phyloP scores from a whole-genome alignment of 2,329 filamentous ascomycete species.

The Cryphonectria parasitica region DNA sequence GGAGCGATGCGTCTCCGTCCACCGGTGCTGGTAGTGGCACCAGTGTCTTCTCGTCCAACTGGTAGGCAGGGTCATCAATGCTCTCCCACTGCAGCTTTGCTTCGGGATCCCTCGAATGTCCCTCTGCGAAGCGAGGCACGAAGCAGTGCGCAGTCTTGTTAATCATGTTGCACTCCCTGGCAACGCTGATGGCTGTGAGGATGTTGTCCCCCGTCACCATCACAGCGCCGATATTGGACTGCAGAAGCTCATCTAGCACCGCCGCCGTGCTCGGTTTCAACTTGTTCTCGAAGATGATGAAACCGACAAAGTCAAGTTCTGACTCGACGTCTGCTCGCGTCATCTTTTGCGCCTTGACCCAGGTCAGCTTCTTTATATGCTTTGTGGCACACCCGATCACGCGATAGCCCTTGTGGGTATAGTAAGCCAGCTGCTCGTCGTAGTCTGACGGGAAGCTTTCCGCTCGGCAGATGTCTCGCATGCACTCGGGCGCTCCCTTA shows the following conservation, averaged over 20 bases:
- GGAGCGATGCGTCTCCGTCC: constrained; percentile 78
- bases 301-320: constrained; percentile 84
- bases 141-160: constrained; percentile 86
- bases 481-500: constrained; percentile 95
- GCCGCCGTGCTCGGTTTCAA: constrained; percentile 83
- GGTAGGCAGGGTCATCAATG: constrained; percentile 82
- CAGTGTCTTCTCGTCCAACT: constrained; percentile 78
- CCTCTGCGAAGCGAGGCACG: constrained; percentile 83
- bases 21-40: constrained; percentile 72
- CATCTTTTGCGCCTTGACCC: constrained; percentile 96
- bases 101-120: constrained; percentile 73
- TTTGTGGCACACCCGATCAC: constrained; percentile 95
- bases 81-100: constrained; percentile 86
- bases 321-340: constrained; percentile 83
- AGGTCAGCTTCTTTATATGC: constrained; percentile 83
- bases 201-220: constrained; percentile 99
- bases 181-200: constrained; percentile 93
- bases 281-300: constrained; percentile 99
- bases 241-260: constrained; percentile 79
- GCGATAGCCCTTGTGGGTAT: constrained; percentile 94
- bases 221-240: constrained; percentile 83
- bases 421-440: constrained; percentile 84
- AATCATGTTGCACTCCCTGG: constrained; percentile 84
- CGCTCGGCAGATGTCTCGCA: constrained; percentile 87
- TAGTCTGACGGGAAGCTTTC: constrained; percentile 88